A percentile compares a stretch with the other conserved stretches of the same genome.
phyloP scores from a whole-genome alignment of 208 protist genomes.

The Leishmania mexicana region DNA sequence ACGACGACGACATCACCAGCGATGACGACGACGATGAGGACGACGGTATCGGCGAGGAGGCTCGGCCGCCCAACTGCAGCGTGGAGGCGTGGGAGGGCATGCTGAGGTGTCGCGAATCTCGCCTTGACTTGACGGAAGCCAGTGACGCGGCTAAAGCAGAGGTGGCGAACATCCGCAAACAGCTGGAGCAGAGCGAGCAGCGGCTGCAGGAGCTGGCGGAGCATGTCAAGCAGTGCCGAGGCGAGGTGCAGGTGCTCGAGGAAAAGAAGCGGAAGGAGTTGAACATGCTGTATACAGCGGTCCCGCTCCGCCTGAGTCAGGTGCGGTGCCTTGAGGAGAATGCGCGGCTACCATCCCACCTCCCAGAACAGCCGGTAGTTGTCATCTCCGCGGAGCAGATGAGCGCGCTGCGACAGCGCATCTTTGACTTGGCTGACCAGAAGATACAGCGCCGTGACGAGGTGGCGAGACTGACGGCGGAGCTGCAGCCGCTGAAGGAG shows the following conservation, averaged over 20 bases:
- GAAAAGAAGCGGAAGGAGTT: slow-evolving; percentile 94
- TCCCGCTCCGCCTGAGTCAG: slow-evolving; percentile 86
- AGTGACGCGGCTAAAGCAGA: slow-evolving; percentile 69
- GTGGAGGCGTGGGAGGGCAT: slow-evolving; percentile 84
- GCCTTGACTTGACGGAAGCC: slow-evolving; percentile 92
- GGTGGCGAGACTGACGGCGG: slow-evolving; percentile 53
- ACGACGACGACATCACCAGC: slow-evolving; percentile 85
- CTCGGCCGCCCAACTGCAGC: slow-evolving; percentile 91
- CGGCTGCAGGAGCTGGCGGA: slow-evolving; percentile 76
- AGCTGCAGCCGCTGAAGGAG: slow-evolving; percentile 71
- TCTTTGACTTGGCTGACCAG: slow-evolving; percentile 78
- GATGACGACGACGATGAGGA: slow-evolving; percentile 89
- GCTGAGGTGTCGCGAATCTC: slow-evolving; percentile 86
- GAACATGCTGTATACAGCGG: slow-evolving; percentile 94
- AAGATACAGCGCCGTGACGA: slow-evolving; percentile 62
- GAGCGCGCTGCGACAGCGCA: slow-evolving; percentile 62
- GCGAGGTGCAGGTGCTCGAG: slow-evolving; percentile 91
- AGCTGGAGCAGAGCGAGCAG: slow-evolving; percentile 48
- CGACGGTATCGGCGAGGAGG: slow-evolving; percentile 91
- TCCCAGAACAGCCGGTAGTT: slow-evolving; percentile 58
- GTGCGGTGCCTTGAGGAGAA: slow-evolving; percentile 66
- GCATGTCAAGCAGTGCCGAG: slow-evolving; percentile 63
- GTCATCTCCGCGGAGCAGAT: slow-evolving; percentile 82
- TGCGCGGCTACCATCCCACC: slow-evolving; percentile 47
- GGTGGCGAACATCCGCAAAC: slow-evolving; percentile 26